Conservation (phyloP, 495 filamentous ascomycete genomes). For the Chaetomium tenue region DNA sequence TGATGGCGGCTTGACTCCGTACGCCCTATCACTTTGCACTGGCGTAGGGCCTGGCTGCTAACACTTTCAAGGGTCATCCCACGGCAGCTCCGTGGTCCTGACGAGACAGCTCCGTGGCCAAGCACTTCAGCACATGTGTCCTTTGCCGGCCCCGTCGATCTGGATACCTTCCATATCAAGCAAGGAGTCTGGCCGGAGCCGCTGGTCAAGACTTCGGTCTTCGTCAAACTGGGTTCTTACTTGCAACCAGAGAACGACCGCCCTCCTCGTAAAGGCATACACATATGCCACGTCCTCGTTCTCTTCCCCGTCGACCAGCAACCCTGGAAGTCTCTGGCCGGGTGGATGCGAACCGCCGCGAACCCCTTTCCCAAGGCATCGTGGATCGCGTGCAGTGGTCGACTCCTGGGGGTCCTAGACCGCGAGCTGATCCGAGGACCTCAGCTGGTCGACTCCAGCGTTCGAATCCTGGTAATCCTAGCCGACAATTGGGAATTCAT, state of each 20-base stretch:
- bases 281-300: slow-evolving; percentile 7
- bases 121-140: not conserved
- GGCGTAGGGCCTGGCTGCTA: too few relatives aligned
- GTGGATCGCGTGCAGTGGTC: slow-evolving; percentile 12
- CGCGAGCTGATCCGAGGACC: slow-evolving; percentile 3
- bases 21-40: too few relatives aligned
- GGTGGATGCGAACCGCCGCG: too few relatives aligned
- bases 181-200: slow-evolving; percentile 1
- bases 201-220: slow-evolving; percentile 8
- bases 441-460: slow-evolving; percentile 4
- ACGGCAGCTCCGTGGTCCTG: slow-evolving; percentile 4
- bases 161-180: slow-evolving; percentile 10
- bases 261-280: slow-evolving; percentile 7
- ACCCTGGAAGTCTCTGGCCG: too few relatives aligned
- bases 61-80: slow-evolving; percentile 9
- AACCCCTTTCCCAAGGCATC: slow-evolving; percentile 1
- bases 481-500: slow-evolving; percentile 8
- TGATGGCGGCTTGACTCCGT: too few relatives aligned
- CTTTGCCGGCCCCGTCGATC: too few relatives aligned
- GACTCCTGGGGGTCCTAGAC: slow-evolving; percentile 9
- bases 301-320: not conserved
- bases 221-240: slow-evolving; percentile 5
- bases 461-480: slow-evolving; percentile 9
- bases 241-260: slow-evolving; percentile 5
- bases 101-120: slow-evolving; percentile 5